Evolutionary conservation across 345 rosid species (phyloP).

Genomic region (Brassica carinata): DNA sequence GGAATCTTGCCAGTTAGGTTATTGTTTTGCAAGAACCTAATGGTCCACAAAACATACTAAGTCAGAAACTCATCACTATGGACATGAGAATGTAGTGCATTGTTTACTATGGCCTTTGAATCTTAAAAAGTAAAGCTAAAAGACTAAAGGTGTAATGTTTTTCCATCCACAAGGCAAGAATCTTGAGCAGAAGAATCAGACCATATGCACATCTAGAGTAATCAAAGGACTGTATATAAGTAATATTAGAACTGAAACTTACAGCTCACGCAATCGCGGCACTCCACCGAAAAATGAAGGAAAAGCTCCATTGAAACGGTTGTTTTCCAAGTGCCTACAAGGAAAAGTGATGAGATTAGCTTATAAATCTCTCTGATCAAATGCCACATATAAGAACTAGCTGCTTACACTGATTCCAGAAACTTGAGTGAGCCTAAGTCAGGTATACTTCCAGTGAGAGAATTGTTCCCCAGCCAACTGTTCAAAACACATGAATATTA

Average conservation of each 20-base stretch:
- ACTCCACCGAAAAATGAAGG: constrained; percentile 63
- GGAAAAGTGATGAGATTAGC: background rate
- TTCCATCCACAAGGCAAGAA: constrained; percentile 30
- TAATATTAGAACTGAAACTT: constrained; percentile 40
- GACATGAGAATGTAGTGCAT: background rate
- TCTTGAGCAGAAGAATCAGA: constrained; percentile 22
- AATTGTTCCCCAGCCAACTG: constrained; percentile 81
- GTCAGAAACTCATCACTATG: constrained; percentile 2
- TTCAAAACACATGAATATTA: constrained; percentile 30
- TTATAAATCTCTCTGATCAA: background rate
- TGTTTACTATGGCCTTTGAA: constrained; percentile 10
- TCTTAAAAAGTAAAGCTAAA: constrained; percentile 23
- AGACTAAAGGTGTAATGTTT: constrained; percentile 21
- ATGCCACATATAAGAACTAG: background rate
- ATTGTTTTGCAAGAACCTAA: constrained; percentile 87
- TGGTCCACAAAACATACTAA: background rate
- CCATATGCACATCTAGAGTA: constrained; percentile 15
- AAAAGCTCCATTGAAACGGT: constrained; percentile 61
- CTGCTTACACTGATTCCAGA: constrained; percentile 65
- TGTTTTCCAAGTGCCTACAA: constrained; percentile 80
- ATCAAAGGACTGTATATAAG: background rate
- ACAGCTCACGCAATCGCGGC: constrained; percentile 63
- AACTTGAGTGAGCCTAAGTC: constrained; percentile 59
- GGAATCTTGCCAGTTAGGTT: constrained; percentile 76
- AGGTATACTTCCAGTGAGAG: constrained; percentile 68